phyloP scores from a whole-genome alignment of 306 rosid genomes.

The Vigna hirtella region DNA sequence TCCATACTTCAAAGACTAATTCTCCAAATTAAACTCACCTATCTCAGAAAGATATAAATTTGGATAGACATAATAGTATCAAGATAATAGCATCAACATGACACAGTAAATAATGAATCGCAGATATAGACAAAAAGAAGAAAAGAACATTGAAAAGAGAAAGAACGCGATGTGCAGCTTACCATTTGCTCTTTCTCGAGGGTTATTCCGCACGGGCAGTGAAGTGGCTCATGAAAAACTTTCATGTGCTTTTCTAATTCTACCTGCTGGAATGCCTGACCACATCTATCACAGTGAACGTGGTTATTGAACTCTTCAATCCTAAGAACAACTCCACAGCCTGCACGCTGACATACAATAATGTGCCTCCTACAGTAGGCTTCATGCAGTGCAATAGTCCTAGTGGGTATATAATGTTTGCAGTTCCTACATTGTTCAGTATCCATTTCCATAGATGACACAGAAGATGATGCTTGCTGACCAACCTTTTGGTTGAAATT shows the following conservation, averaged over 20 bases:
- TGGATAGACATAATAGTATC: not conserved
- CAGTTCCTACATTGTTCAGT: slow-evolving; percentile 86
- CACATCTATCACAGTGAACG: slow-evolving; percentile 84
- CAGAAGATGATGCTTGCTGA: slow-evolving; percentile 69
- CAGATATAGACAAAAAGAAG: slow-evolving; percentile 1
- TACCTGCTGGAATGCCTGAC: slow-evolving; percentile 81
- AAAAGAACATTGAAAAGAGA: not conserved
- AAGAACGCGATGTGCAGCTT: slow-evolving; percentile 34
- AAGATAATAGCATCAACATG: not conserved
- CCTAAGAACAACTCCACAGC: slow-evolving; percentile 92
- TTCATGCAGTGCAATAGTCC: slow-evolving; percentile 88
- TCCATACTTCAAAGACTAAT: not conserved
- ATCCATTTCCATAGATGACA: slow-evolving; percentile 64
- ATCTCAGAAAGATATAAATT: slow-evolving; percentile 9
- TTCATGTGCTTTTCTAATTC: slow-evolving; percentile 90
- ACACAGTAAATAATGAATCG: not conserved
- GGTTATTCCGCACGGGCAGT: slow-evolving; percentile 81
- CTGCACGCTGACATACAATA: slow-evolving; percentile 68
- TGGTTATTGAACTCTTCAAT: slow-evolving; percentile 86
- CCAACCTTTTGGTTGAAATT: slow-evolving; percentile 60
- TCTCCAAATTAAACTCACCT: not conserved
- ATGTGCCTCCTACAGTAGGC: slow-evolving; percentile 93
- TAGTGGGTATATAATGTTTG: slow-evolving; percentile 79
- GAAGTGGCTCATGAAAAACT: slow-evolving; percentile 91
- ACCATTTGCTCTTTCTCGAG: slow-evolving; percentile 97